phyloP scores from a whole-genome alignment of 305 asterid genomes.

The Withania somnifera region DNA sequence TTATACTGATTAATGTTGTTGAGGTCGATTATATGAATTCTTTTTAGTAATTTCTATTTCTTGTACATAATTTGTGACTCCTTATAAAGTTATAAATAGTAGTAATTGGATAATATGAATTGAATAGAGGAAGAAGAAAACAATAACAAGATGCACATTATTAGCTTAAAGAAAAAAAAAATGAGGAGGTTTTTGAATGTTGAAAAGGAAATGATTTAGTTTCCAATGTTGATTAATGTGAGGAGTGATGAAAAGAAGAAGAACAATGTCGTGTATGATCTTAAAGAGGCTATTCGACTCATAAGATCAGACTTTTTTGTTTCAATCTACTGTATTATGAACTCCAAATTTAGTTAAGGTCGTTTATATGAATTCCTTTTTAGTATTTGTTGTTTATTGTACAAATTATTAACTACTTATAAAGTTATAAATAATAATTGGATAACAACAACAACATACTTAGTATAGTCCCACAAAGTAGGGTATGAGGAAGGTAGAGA shows the following conservation, averaged over 20 bases:
- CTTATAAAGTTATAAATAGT: not conserved
- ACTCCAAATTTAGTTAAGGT: not conserved
- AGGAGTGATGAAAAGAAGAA: constrained; percentile 34
- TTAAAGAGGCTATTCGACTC: constrained; percentile 70
- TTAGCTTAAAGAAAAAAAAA: too few relatives aligned
- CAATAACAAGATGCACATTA: too few relatives aligned
- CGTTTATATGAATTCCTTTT: not conserved
- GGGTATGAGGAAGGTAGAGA: too few relatives aligned
- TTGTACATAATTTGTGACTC: not conserved
- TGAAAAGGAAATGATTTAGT: constrained; percentile 48
- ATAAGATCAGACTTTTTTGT: constrained; percentile 45
- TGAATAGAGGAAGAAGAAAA: not conserved
- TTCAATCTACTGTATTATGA: not conserved
- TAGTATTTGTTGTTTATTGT: not conserved
- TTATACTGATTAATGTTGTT: not conserved
- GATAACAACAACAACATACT: too few relatives aligned
- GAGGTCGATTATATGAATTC: not conserved
- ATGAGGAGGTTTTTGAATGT: constrained; percentile 11
- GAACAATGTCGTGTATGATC: constrained; percentile 50
- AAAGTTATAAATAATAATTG: too few relatives aligned
- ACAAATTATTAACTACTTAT: too few relatives aligned
- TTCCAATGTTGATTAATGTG: constrained; percentile 50
- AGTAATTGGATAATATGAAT: not conserved
- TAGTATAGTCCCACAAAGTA: too few relatives aligned
- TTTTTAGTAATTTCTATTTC: not conserved